Evolutionary conservation across 345 rosid species (phyloP).

Genomic region (Erysimum cheiranthoides): DNA sequence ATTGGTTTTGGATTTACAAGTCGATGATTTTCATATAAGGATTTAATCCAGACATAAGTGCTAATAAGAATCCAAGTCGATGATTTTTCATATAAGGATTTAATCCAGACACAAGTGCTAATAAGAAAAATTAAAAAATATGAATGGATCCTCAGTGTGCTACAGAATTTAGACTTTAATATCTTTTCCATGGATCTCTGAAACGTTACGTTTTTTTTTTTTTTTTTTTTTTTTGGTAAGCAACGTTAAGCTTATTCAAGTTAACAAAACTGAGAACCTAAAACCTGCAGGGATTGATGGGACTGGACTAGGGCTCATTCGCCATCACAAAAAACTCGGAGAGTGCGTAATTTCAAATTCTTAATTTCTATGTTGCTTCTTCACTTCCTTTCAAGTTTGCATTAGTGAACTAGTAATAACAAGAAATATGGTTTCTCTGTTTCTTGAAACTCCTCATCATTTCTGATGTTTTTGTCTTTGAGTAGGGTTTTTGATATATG

Average conservation of each 20-base stretch:
- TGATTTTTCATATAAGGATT: too few species aligned
- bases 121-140: too few species aligned
- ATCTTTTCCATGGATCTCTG: neutral
- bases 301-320: conserved; percentile 73
- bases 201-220: too few species aligned
- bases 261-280: conserved; percentile 7
- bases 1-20: too few species aligned
- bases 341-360: conserved; percentile 50
- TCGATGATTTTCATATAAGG: too few species aligned
- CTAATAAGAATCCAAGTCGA: too few species aligned
- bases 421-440: conserved; percentile 5
- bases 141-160: too few species aligned
- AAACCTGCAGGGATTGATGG: conserved; percentile 71
- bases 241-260: neutral
- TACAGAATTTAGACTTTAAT: neutral
- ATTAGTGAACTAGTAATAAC: neutral
- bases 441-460: neutral
- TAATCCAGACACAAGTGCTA: too few species aligned
- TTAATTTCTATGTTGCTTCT: neutral
- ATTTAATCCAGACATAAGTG: too few species aligned
- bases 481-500: conserved; percentile 68
- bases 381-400: neutral
- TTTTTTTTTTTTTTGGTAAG: too few species aligned
- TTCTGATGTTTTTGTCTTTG: conserved; percentile 6
- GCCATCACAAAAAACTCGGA: conserved; percentile 64